Base-by-base conservation (phyloP, 2,329 filamentous ascomycete species). In the Trichoderma sp. region DNA sequence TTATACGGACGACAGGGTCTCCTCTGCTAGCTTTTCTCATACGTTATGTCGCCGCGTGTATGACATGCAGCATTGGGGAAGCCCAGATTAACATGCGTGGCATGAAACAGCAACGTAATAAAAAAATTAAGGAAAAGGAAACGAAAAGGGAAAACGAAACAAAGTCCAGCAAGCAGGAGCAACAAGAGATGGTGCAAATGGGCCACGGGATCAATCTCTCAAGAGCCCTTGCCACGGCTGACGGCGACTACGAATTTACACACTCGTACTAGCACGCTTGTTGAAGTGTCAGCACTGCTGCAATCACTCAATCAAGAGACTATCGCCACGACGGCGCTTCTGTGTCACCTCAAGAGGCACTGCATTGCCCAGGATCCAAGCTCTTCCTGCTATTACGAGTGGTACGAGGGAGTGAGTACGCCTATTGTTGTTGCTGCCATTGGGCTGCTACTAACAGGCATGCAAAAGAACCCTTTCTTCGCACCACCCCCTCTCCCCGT, bases 11-110 rank as follows among this genome's bases (percentile, higher is more conserved):
- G 40, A 43, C 40, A 43, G 8, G 43, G 47, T 33, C 65, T 47
- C 8, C 37, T 49, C 66, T 63, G 35, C 62, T 52, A 56, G 27
- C 57, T 14, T 29, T 19, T 47, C 16, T 19, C 52, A 24, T 21
- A 43, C 47, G 37, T 62, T 70, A 69, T 73, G 72, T 70, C 60
- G 71, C 66, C 68, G 58, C 68, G 74, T 73, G 72, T 70, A 73
- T 72, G 71, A 68, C 72, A 71, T 73, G 72, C 73, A 72, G 67
- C 59, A 59, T 55, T 68, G 57, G 49, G 66, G 60, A 63, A 53
- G 60, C 47, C 31, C 31, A 53, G 24, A 33, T 31, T 21, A 24
- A 53, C 49, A 16, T 53, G 60, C 31, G 47, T 35, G 14, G 61
- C 24, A 56, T 35, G 31, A 55, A n/a, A 31, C 6, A 11, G 33